phyloP scores from a whole-genome alignment of 2,329 filamentous ascomycete species.

The Thermothelomyces thermophilus region DNA sequence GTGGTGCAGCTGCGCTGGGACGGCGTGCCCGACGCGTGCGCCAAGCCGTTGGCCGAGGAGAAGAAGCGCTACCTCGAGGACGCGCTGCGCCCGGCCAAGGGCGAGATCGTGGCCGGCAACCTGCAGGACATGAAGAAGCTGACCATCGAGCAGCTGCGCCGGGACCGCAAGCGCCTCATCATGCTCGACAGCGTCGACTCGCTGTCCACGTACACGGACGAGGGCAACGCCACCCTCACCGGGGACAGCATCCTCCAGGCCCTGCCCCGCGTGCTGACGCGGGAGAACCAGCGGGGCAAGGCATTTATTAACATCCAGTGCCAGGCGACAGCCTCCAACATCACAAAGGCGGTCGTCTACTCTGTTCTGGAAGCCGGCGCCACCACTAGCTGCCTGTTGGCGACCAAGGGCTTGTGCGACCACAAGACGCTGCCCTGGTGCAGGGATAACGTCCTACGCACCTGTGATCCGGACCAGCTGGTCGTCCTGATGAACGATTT shows the following conservation, averaged over 20 bases:
- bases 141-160: constrained; percentile 31
- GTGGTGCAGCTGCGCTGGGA: constrained; percentile 46
- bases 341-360: constrained; percentile 40
- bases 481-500: constrained; percentile 47
- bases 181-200: constrained; percentile 33
- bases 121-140: constrained; percentile 30
- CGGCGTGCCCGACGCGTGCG: constrained; percentile 41
- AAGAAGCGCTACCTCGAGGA: constrained; percentile 33
- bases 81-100: constrained; percentile 28
- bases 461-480: constrained; percentile 34
- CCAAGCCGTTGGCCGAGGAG: constrained; percentile 36
- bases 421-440: constrained; percentile 43
- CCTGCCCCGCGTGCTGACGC: constrained; percentile 30
- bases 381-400: constrained; percentile 38
- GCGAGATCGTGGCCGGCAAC: constrained; percentile 26
- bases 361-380: constrained; percentile 40
- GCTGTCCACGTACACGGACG: constrained; percentile 36
- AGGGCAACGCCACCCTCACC: constrained; percentile 36
- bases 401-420: constrained; percentile 44
- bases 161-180: constrained; percentile 33
- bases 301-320: constrained; percentile 41
- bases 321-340: constrained; percentile 46
- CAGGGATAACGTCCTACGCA: constrained; percentile 33
- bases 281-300: constrained; percentile 28
- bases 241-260: constrained; percentile 34